These are phyloP conservation scores for Verticillium isaacii DNA, from an alignment of 2,329 filamentous ascomycete genomes.

Conservation along the genomic window DNA sequence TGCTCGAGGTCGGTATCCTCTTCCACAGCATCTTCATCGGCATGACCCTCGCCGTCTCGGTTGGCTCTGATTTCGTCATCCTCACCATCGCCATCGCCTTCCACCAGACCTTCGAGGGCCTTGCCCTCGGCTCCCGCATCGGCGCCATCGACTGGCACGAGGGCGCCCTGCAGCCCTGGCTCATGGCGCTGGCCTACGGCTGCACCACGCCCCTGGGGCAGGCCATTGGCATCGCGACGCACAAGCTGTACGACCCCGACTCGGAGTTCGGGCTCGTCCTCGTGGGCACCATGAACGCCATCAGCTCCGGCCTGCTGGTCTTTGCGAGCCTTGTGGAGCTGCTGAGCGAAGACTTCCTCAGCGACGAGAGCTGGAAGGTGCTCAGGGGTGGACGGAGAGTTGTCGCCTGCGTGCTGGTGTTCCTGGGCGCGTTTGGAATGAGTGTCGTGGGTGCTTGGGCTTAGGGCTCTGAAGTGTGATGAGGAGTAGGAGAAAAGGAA, in stretches of 20 bases:
- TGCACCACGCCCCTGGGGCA: constrained; percentile 67
- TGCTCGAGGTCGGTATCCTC: constrained; percentile 74
- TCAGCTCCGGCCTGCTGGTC: constrained; percentile 65
- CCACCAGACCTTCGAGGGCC: constrained; percentile 57
- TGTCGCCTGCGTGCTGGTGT: constrained; percentile 51
- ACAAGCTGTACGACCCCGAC: constrained; percentile 63
- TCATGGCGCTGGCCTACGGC: constrained; percentile 55
- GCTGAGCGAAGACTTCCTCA: constrained; percentile 66
- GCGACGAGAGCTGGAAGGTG: constrained; percentile 56
- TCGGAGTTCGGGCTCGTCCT: constrained; percentile 63
- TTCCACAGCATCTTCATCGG: constrained; percentile 80
- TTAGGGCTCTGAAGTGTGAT: constrained; percentile 20
- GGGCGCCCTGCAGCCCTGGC: constrained; percentile 44
- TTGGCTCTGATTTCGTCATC: constrained; percentile 71
- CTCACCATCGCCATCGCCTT: constrained; percentile 75
- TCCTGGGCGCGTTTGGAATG: constrained; percentile 57
- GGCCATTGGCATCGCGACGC: constrained; percentile 65
- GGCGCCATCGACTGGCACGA: constrained; percentile 44
- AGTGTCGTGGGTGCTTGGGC: constrained; percentile 61
- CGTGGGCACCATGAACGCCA: constrained; percentile 70
- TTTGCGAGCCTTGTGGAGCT: constrained; percentile 70
- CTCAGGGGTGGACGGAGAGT: constrained; percentile 49
- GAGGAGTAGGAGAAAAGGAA: neutral
- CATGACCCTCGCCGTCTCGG: constrained; percentile 76
- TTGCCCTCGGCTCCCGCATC: constrained; percentile 62